Conservation (phyloP, 2,329 filamentous ascomycete genomes). For the Aphanocladium album region DNA sequence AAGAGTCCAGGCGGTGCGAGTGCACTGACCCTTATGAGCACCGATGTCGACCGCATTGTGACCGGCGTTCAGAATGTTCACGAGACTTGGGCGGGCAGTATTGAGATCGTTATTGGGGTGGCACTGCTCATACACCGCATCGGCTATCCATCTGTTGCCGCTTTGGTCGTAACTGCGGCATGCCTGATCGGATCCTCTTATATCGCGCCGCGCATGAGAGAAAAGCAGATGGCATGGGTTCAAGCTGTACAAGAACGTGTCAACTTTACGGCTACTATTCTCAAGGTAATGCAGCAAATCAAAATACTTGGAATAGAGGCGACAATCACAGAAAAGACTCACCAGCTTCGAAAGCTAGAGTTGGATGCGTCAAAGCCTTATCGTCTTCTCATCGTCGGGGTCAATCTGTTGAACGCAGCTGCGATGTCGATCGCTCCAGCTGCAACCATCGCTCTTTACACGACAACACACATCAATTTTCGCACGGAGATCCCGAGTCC, state of each 20-base stretch:
- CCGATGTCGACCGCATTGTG: conserved; percentile 2
- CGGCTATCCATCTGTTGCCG: conserved; percentile 5
- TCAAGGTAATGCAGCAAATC: conserved; percentile 3
- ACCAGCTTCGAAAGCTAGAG: conserved; percentile 1
- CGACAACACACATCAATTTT: not conserved
- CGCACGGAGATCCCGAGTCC: not conserved
- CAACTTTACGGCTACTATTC: not conserved
- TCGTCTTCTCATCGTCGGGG: conserved; percentile 3
- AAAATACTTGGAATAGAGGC: conserved; percentile 4
- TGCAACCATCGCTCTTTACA: conserved; percentile 1
- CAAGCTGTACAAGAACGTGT: conserved; percentile 4
- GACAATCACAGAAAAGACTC: conserved; percentile 2
- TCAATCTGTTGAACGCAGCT: conserved; percentile 2
- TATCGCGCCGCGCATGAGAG: not conserved
- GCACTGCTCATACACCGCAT: not conserved
- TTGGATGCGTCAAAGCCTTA: conserved; percentile 6
- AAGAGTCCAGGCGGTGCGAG: not conserved
- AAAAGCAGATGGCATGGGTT: not conserved
- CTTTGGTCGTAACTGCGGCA: not conserved
- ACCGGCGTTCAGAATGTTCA: conserved; percentile 1
- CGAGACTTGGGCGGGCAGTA: not conserved
- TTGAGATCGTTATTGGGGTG: conserved; percentile 1
- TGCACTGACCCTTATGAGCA: conserved; percentile 6
- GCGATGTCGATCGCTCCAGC: not conserved
- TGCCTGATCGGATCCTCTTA: not conserved